Evolutionary conservation across 495 filamentous ascomycete genomes (phyloP), one percentile per base, ranked within the genome.

Genomic region (Usnea hakonensis): DNA sequence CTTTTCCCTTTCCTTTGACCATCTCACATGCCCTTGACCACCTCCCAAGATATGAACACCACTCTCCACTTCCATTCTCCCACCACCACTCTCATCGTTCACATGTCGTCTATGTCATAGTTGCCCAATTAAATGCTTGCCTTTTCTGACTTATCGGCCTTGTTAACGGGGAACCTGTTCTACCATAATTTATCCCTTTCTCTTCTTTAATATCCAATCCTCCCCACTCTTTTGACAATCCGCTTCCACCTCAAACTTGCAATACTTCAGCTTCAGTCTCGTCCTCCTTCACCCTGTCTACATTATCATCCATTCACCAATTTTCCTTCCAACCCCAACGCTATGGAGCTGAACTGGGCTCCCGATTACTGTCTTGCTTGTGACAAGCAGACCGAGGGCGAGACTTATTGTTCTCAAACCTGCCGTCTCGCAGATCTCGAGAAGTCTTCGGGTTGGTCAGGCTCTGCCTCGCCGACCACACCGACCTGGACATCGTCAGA

Each of bases 331-430:
- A 50, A 38, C 37, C 40, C 48, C 60, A 30, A 38, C 37, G 80
- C 77, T 68, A 86, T 86, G 78, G 83, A 88, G 66, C 87, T 90
- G 72, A 85, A 86, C 65, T 97, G 93, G 91, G 90, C 87, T 65
- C 88, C 85, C 66, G 90, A 96, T 74, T 96, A 89, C 83, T 97
- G 93, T 78, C 85, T 97, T 63, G 86, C 87, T 79, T 97, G 93
- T 80, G 93, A 97, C 75, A 85, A 85, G 73, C 90, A 95, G 75
- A 94, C 78, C 26, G 88, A 87, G 64, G 82, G 82, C 64, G 84
- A 82, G 68, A 79, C 84, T 32, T 97, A 96, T 77, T 97, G 93
- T 84, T 95, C 91, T 32, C 91, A 97, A 77, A 84, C 88, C 30
- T 97, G 93, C 79, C 84, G 90, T 46, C 79, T 97, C 50, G 88